phyloP scores from a whole-genome alignment of 2,329 filamentous ascomycete genomes.

The Taxawa tesnikishii region DNA sequence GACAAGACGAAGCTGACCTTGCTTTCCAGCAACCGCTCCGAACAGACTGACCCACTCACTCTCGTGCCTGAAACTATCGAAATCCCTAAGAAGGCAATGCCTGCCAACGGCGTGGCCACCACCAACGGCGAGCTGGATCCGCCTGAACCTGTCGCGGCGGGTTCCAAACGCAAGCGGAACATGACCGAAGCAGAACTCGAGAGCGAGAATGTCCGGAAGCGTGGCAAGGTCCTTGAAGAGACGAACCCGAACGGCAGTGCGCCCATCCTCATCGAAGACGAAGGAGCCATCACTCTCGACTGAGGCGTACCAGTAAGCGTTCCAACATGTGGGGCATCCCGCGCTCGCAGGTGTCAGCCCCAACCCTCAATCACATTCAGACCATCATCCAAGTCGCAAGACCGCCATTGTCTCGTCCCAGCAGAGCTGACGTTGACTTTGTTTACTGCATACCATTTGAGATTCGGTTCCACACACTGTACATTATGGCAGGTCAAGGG shows the following conservation, averaged over 20 bases:
- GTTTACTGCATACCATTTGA: too few species aligned
- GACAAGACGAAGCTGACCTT: too few species aligned
- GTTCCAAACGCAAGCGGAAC: conserved; percentile 31
- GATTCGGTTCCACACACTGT: too few species aligned
- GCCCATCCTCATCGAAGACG: conserved; percentile 21
- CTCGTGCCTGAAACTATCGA: conserved; percentile 6
- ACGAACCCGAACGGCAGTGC: conserved; percentile 19
- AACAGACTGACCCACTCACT: conserved; percentile 4
- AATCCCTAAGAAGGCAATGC: conserved; percentile 8
- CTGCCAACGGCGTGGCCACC: conserved; percentile 3
- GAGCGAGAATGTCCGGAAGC: conserved; percentile 22
- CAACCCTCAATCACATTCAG: too few species aligned
- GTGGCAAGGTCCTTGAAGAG: conserved; percentile 25
- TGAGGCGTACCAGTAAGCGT: too few species aligned
- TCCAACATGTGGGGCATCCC: too few species aligned
- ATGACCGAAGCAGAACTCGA: conserved; percentile 29
- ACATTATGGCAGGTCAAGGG: too few species aligned
- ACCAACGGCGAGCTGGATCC: conserved; percentile 1
- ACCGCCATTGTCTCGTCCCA: too few species aligned
- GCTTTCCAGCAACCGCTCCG: conserved; percentile 3
- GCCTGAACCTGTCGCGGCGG: neutral
- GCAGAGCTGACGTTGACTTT: too few species aligned
- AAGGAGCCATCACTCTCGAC: conserved; percentile 22
- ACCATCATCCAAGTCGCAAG: too few species aligned
- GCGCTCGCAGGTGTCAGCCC: too few species aligned